These are phyloP conservation scores for Jimgerdemannia lactiflua DNA, from an alignment of 192 early-diverging fungal genomes.

Conservation along the genomic window DNA sequence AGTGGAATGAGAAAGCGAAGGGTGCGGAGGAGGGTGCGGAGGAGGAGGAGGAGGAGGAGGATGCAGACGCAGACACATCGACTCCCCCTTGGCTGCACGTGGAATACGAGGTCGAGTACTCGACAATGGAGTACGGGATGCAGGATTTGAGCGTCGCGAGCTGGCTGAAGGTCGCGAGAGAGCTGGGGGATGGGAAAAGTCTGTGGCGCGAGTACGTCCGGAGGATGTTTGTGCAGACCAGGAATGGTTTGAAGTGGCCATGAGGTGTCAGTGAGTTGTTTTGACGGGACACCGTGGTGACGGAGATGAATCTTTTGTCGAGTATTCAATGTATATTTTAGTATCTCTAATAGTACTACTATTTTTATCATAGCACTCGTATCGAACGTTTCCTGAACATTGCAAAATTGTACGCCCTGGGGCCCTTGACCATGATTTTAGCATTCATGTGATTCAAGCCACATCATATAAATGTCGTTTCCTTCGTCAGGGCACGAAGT, in stretches of 20 bases:
- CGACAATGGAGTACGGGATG: constrained; percentile 42
- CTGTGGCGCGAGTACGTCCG: constrained; percentile 27
- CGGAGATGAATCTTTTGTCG: too few relatives aligned
- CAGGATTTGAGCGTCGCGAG: constrained; percentile 38
- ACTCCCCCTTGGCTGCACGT: constrained; percentile 1
- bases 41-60: not conserved
- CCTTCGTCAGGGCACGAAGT: too few relatives aligned
- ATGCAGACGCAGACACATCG: not conserved
- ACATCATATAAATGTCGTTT: too few relatives aligned
- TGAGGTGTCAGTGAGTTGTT: not conserved
- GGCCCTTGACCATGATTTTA: too few relatives aligned
- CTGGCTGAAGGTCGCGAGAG: constrained; percentile 41
- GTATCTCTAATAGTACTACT: too few relatives aligned
- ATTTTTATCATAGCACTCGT: too few relatives aligned
- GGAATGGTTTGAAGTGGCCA: not conserved
- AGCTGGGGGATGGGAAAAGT: constrained; percentile 19
- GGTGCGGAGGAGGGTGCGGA: constrained; percentile 1
- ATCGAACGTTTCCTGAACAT: too few relatives aligned
- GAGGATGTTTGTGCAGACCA: constrained; percentile 33
- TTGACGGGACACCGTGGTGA: not conserved
- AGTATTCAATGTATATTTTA: too few relatives aligned
- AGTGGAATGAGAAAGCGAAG: constrained; percentile 35
- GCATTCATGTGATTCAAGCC: too few relatives aligned
- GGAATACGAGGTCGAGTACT: constrained; percentile 47
- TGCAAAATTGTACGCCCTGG: too few relatives aligned